These are phyloP conservation scores for Kalanchoe fedtschenkoi DNA, from an alignment of 164 flowering plant genomes.

Conservation along the genomic window DNA sequence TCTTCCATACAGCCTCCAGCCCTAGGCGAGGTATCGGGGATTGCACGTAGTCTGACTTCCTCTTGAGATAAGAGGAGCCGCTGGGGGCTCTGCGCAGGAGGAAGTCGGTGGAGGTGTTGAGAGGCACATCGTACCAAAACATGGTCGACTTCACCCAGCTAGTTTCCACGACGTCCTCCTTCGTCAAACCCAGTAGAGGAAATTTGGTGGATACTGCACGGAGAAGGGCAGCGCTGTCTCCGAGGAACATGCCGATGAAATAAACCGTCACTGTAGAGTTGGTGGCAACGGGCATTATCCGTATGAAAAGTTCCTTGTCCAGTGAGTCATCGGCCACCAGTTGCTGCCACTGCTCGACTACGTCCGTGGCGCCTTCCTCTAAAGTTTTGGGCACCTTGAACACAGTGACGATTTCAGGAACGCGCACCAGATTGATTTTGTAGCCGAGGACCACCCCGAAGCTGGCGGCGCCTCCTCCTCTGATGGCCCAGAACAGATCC, in stretches of 20 bases:
- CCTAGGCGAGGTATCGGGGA: constrained; percentile 20
- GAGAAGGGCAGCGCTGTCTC: constrained; percentile 10
- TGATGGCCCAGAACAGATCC: constrained; percentile 21
- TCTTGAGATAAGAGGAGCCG: constrained; percentile 25
- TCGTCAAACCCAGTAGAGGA: constrained; percentile 13
- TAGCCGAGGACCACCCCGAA: constrained; percentile 18
- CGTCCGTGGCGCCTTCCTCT: constrained; percentile 5
- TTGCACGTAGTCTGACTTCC: constrained; percentile 35
- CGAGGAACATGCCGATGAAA: constrained; percentile 17
- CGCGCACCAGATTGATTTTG: constrained; percentile 13
- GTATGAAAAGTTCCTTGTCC: constrained; percentile 9
- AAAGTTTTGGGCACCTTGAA: constrained; percentile 9
- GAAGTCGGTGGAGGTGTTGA: constrained; percentile 16
- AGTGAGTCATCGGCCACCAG: not conserved
- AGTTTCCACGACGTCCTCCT: constrained; percentile 11
- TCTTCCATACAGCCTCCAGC: constrained; percentile 27
- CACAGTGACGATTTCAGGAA: constrained; percentile 14
- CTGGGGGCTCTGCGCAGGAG: constrained; percentile 21
- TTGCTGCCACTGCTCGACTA: constrained; percentile 5
- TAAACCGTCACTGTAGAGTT: constrained; percentile 10
- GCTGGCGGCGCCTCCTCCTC: constrained; percentile 22
- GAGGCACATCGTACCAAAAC: constrained; percentile 13
- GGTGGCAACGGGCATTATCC: constrained; percentile 8
- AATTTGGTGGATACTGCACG: constrained; percentile 6
- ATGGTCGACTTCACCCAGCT: constrained; percentile 17